phyloP scores from a whole-genome alignment of 495 filamentous ascomycete species.

The Lophiotrema nucula region DNA sequence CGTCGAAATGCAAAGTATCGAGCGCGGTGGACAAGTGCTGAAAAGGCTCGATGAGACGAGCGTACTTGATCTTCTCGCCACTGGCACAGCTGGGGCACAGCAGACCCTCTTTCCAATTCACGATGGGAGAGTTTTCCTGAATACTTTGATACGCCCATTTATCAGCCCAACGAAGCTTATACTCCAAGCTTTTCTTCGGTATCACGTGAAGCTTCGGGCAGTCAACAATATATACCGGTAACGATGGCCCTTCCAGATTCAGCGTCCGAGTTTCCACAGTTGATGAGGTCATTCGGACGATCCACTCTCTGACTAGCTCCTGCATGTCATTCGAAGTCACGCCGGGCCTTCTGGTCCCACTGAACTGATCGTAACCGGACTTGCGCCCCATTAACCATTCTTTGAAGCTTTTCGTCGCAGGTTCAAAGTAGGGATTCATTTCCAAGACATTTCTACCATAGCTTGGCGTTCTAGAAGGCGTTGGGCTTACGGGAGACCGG shows the following conservation, averaged over 20 bases:
- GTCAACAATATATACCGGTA: slow-evolving; percentile 30
- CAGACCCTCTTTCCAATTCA: slow-evolving; percentile 33
- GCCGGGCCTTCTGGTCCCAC: background rate
- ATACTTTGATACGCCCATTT: slow-evolving; percentile 31
- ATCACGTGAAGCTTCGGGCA: slow-evolving; percentile 30
- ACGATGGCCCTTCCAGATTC: slow-evolving; percentile 15
- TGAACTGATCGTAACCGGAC: slow-evolving; percentile 17
- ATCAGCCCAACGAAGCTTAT: slow-evolving; percentile 30
- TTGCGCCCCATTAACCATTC: slow-evolving; percentile 11
- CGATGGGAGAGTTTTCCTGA: slow-evolving; percentile 28
- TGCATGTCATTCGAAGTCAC: slow-evolving; percentile 15
- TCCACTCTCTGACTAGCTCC: slow-evolving; percentile 26
- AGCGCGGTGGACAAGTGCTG: slow-evolving; percentile 16
- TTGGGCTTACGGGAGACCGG: background rate
- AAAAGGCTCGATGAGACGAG: slow-evolving; percentile 29
- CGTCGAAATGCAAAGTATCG: slow-evolving; percentile 16
- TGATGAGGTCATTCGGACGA: slow-evolving; percentile 12
- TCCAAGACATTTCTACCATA: slow-evolving; percentile 15
- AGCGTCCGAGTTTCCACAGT: slow-evolving; percentile 13
- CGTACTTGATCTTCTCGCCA: slow-evolving; percentile 29
- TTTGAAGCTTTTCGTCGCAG: slow-evolving; percentile 8
- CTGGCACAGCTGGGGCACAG: slow-evolving; percentile 26
- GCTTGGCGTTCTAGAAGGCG: background rate
- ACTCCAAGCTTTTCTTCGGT: slow-evolving; percentile 23
- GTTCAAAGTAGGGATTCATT: slow-evolving; percentile 17